Base-by-base conservation (phyloP, 805 yeast genomes). In the Starmerella geochares region DNA sequence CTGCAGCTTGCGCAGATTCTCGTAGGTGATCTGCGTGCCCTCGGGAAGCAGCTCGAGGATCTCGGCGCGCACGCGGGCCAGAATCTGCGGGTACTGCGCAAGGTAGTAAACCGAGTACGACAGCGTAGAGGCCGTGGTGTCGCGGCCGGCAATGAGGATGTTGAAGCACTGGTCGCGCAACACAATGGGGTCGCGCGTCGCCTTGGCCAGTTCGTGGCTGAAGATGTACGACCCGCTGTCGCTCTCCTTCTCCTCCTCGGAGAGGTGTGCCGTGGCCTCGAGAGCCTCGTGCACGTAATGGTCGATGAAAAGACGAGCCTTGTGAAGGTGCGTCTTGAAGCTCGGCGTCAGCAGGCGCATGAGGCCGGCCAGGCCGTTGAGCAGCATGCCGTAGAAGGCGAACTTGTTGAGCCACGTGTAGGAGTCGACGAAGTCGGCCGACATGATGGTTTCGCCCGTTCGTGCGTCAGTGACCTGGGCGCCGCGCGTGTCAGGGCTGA, bases 111-210 rank as follows among this genome's bases (percentile, higher is more conserved):
- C 59, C 23, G 66, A 54, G 54, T 70, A 72, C 8, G 73, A 66
- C 29, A 73, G 65, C 42, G 72, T 62, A 4, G 74, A 69, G 3
- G 76, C 76, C 6, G 77, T 73, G 27, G 77, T 73, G 56, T 73
- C 76, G 56, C 77, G 65, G 20, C 75, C 76, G 21, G 77, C 78
- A 33, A 71, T 54, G 49, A 73, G 65, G 49, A 73, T 69, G 54
- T 70, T 73, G 59, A 73, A 63, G 50, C 67, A 58, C 60, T 73
- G 77, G 55, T 73, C 75, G 44, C 75, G 65, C 49, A 73, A 63
- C 25, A 69, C 66, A 36, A 52, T 58, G 5, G 74, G 74, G 55
- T 73, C 70, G 47, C 73, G 63, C 16, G 74, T 70, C 46, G 68
- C 71, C 56, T 70, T 69, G 39, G 66, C 73, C 53, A 73, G 67